Evolutionary conservation across 1,284 basidiomycete species (phyloP).

Genomic region (Rhodotorula sp.): DNA sequence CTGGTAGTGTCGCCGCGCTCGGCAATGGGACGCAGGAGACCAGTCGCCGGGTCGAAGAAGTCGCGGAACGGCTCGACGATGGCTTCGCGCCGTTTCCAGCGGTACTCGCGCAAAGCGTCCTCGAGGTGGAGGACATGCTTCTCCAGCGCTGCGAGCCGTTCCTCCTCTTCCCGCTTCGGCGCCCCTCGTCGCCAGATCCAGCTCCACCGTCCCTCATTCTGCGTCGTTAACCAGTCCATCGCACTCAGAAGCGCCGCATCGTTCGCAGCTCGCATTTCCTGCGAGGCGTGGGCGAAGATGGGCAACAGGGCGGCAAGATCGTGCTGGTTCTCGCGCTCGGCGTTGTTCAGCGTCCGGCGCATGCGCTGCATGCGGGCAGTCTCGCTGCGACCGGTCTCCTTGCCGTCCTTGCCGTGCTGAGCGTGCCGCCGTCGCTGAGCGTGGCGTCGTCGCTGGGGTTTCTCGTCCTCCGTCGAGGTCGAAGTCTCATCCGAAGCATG

Average conservation of each 20-base stretch:
- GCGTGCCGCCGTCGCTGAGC: neutral
- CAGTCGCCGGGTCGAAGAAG: constrained; percentile 48
- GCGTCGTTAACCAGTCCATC: constrained; percentile 31
- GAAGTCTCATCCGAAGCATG: too few species aligned
- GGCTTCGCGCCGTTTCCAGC: constrained; percentile 50
- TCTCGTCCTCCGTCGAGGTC: neutral
- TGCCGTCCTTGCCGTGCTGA: neutral
- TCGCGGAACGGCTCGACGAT: constrained; percentile 56
- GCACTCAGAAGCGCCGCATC: constrained; percentile 22
- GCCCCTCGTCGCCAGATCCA: constrained; percentile 48
- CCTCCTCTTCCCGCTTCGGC: constrained; percentile 20
- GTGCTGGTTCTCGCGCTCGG: constrained; percentile 32
- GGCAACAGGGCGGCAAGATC: constrained; percentile 29
- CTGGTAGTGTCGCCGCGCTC: neutral
- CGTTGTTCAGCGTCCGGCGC: constrained; percentile 4
- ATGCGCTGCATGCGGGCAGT: constrained; percentile 21
- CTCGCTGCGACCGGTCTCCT: neutral
- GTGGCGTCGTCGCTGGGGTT: neutral
- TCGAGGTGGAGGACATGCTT: constrained; percentile 49
- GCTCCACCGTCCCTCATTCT: constrained; percentile 20
- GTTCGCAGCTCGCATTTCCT: constrained; percentile 9
- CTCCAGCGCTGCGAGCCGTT: constrained; percentile 42
- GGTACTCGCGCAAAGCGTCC: constrained; percentile 52
- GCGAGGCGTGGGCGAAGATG: constrained; percentile 21
- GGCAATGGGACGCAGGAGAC: constrained; percentile 39